Conservation (phyloP, 2,329 filamentous ascomycete species). For the Aspergillus fumigatus region DNA sequence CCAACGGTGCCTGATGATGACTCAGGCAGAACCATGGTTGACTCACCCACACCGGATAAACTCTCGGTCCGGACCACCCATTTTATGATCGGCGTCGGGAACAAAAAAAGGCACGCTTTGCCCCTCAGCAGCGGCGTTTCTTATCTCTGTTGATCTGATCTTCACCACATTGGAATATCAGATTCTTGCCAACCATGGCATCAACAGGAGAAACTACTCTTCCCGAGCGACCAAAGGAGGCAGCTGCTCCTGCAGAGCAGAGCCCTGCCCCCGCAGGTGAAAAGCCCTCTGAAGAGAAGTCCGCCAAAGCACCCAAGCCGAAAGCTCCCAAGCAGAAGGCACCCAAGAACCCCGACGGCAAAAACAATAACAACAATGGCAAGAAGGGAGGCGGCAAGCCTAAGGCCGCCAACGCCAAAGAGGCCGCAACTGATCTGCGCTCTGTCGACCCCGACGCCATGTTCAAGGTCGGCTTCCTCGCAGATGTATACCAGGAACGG, state of each 20-base stretch:
- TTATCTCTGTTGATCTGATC: not conserved
- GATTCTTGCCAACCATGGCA: not conserved
- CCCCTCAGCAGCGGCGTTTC: not conserved
- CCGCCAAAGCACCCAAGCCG: not conserved
- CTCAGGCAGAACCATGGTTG: not conserved
- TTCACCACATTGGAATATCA: not conserved
- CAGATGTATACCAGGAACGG: constrained; percentile 65
- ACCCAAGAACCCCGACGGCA: constrained; percentile 24
- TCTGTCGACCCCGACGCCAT: constrained; percentile 56
- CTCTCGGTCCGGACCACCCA: not conserved
- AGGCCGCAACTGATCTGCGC: constrained; percentile 33
- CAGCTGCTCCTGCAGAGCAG: not conserved
- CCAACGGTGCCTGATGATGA: not conserved
- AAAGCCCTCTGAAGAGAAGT: not conserved
- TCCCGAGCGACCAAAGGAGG: not conserved
- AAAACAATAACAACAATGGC: constrained; percentile 21
- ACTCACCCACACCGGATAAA: not conserved
- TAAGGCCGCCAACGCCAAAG: constrained; percentile 40
- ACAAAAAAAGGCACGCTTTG: not conserved
- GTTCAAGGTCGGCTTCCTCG: constrained; percentile 75
- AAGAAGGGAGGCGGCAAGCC: constrained; percentile 19
- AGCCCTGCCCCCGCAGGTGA: not conserved
- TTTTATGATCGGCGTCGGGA: not conserved
- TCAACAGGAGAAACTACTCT: not conserved
- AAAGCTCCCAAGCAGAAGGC: constrained; percentile 12